Evolutionary conservation across 2,329 filamentous ascomycete species (phyloP), one percentile per base, ranked within the genome.

Genomic region (Penicillium brevicompactum): DNA sequence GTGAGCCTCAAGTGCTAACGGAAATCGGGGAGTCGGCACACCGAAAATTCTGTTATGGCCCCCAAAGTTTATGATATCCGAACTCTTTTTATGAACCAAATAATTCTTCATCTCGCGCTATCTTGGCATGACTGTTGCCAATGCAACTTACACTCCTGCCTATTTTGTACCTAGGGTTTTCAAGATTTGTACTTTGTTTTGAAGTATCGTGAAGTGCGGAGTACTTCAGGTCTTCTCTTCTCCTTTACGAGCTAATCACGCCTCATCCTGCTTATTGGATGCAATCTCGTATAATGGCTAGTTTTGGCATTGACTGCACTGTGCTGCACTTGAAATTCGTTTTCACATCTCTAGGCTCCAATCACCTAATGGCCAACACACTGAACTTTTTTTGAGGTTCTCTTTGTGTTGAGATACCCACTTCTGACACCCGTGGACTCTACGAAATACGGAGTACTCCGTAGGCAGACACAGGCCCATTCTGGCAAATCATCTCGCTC

Each of bases 111-210:
- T 13, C 13, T 37, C 6, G n/a, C 3, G 5, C 34, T n/a, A 37
- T 47, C 32, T 34, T 22, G 30, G 45, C 18, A 34, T 34, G 18
- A 34, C 27, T 47, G 18, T 52, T 46, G 50, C 43, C 50, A 37
- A 43, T 45, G 16, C n/a, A n/a, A 16, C 8, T 6, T 18, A n/a
- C n/a, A n/a, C 38, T 41, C n/a, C 38, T 41, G n/a, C 38, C 16
- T 41, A 41, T 16, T 37, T 37, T 18, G 18, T 18, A 18, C 18
- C 1, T 18, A 18, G 18, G 18, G 18, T 18, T 18, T 18, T 18
- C 18, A 18, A 18, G 18, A 18, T 18, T 18, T 18, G 18, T 18
- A 18, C 18, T 18, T 18, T 18, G 2, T 18, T 18, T 1, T 18
- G 18, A 18, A 18, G 18, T 18, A 18, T 18, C 18, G 18, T 18